These are phyloP conservation scores for Niebla homalea DNA, from an alignment of 495 filamentous ascomycete genomes.

Conservation along the genomic window DNA sequence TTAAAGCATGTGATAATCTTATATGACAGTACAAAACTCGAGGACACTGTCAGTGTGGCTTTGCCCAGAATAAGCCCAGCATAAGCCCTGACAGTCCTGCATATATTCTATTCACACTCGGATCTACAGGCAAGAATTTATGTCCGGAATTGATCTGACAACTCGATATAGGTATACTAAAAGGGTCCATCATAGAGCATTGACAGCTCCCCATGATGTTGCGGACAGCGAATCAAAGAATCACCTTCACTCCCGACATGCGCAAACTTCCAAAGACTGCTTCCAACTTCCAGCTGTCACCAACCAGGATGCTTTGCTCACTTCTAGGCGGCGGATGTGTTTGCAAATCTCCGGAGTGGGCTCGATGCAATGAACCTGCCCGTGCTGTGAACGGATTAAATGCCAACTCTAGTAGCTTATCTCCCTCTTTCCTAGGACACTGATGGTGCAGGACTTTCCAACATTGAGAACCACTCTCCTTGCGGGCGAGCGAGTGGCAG, in stretches of 20 bases:
- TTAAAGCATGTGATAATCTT: background rate
- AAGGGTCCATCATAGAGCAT: slow-evolving; percentile 17
- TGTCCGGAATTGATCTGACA: background rate
- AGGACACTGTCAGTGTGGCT: background rate
- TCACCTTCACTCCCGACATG: slow-evolving; percentile 12
- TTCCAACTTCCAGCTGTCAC: slow-evolving; percentile 35
- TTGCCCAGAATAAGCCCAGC: background rate
- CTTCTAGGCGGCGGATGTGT: slow-evolving; percentile 34
- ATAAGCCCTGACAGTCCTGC: background rate
- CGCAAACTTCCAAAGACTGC: slow-evolving; percentile 33
- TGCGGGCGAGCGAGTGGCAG: slow-evolving; percentile 36
- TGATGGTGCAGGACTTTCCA: slow-evolving; percentile 23
- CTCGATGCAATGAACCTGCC: slow-evolving; percentile 35
- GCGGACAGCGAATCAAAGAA: background rate
- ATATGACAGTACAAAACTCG: background rate
- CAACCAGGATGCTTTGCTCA: slow-evolving; percentile 33
- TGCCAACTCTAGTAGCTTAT: slow-evolving; percentile 34
- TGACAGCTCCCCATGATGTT: background rate
- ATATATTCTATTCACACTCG: slow-evolving; percentile 16
- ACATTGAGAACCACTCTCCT: slow-evolving; percentile 34
- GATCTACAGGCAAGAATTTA: slow-evolving; percentile 7
- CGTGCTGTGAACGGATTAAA: slow-evolving; percentile 30
- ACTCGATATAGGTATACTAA: slow-evolving; percentile 6
- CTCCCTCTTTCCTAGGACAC: slow-evolving; percentile 7
- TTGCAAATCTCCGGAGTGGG: slow-evolving; percentile 38